Evolutionary conservation across 495 filamentous ascomycete species (phyloP).

Genomic region (Talaromyces proteolyticus): DNA sequence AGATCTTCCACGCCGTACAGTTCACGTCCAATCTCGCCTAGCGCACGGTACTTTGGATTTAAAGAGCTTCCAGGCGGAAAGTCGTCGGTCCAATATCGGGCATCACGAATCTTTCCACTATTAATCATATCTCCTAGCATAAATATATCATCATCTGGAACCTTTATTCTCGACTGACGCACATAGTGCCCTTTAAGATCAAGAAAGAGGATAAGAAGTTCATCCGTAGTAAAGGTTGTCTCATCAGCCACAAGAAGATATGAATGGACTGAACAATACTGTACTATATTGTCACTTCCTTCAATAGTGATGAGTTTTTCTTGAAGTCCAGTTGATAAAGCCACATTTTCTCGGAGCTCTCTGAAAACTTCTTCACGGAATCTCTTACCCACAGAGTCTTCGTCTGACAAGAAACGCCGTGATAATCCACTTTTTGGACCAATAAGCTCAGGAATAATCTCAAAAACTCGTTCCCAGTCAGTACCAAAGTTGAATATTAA

Average conservation of each 20-base stretch:
- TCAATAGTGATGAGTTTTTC: neutral
- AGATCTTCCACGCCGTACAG: neutral
- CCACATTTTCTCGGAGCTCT: neutral
- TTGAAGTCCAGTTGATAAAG: neutral
- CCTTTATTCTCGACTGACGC: neutral
- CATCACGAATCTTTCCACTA: neutral
- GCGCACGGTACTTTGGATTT: neutral
- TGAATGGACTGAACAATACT: neutral
- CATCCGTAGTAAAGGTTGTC: neutral
- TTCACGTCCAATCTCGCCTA: neutral
- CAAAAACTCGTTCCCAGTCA: neutral
- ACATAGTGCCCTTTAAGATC: neutral
- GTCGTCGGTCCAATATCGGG: neutral
- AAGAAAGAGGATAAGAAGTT: neutral
- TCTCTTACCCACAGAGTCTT: neutral
- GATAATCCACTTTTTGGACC: neutral
- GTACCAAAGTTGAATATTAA: neutral
- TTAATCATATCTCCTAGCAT: neutral
- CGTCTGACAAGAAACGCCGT: neutral
- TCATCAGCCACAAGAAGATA: neutral
- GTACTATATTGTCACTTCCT: neutral
- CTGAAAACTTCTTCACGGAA: neutral
- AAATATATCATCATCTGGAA: neutral
- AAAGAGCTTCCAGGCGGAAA: neutral
- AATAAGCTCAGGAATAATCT: neutral